Conservation (phyloP, 495 filamentous ascomycete species). For the Rostrohypoxylon terebratum region DNA sequence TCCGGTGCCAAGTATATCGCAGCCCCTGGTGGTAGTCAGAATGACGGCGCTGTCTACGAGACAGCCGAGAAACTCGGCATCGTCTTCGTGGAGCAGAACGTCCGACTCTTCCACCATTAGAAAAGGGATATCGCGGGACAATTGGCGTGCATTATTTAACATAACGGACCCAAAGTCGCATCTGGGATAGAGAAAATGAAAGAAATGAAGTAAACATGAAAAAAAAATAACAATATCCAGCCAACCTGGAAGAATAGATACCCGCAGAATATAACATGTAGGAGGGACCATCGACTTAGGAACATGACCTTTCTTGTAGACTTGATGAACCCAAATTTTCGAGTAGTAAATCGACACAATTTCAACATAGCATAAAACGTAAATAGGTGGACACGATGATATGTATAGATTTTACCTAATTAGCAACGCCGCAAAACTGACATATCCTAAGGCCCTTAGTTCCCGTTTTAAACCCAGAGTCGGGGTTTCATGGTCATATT, state of each 20-base stretch:
- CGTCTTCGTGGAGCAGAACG: slow-evolving; percentile 88
- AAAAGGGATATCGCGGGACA: slow-evolving; percentile 38
- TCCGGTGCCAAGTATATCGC: slow-evolving; percentile 96
- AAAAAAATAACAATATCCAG: slow-evolving; percentile 10
- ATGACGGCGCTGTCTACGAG: slow-evolving; percentile 86
- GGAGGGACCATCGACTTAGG: slow-evolving; percentile 4
- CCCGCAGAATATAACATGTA: slow-evolving; percentile 20
- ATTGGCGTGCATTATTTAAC: neutral
- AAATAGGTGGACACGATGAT: neutral
- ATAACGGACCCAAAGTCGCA: neutral
- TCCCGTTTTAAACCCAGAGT: neutral
- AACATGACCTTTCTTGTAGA: slow-evolving; percentile 3
- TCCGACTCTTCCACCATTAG: slow-evolving; percentile 91
- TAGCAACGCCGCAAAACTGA: neutral
- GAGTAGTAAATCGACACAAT: slow-evolving; percentile 10
- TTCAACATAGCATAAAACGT: neutral
- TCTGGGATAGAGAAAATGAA: slow-evolving; percentile 28
- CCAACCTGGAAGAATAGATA: slow-evolving; percentile 27
- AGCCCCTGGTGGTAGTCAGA: slow-evolving; percentile 92
- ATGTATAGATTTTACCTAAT: neutral
- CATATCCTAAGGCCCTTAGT: neutral
- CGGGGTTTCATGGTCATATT: neutral
- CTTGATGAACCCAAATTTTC: slow-evolving; percentile 2
- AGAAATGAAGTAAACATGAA: slow-evolving; percentile 2
- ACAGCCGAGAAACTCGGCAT: slow-evolving; percentile 94